Percentiles rank a stretch among this genome's conserved stretches.
These are phyloP conservation scores for Dioscorea zingiberensis DNA, from an alignment of 106 monocot genomes.

Conservation along the genomic window DNA sequence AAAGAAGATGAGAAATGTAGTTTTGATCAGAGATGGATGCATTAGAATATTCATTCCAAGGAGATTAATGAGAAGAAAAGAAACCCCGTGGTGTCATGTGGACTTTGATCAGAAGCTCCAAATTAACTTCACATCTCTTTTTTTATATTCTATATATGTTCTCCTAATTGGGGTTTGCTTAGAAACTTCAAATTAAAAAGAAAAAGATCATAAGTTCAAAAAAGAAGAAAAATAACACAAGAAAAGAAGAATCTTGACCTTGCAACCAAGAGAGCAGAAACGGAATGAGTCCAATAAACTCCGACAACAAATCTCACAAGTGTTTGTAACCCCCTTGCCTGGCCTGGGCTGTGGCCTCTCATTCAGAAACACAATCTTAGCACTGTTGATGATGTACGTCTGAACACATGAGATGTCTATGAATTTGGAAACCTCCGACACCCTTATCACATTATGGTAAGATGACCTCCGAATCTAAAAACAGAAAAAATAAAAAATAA, in stretches of 20 bases:
- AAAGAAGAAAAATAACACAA: too few relatives aligned
- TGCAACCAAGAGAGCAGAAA: slow-evolving; percentile 98
- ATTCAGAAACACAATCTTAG: slow-evolving; percentile 94
- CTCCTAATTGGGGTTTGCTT: too few relatives aligned
- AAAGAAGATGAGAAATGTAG: too few relatives aligned
- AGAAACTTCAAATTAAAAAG: too few relatives aligned
- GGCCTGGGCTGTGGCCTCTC: slow-evolving; percentile 91
- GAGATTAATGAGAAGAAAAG: too few relatives aligned
- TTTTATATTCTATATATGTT: too few relatives aligned
- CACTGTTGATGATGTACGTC: slow-evolving; percentile 97
- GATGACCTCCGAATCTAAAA: slow-evolving; percentile 83
- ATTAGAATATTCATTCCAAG: too few relatives aligned
- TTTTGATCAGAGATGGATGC: too few relatives aligned
- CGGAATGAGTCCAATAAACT: slow-evolving; percentile 83
- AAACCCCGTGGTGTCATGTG: too few relatives aligned
- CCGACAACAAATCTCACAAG: slow-evolving; percentile 86
- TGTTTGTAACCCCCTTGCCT: slow-evolving; percentile 91
- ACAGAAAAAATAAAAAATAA: neutral
- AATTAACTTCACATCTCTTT: too few relatives aligned
- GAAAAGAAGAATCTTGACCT: slow-evolving; percentile 32
- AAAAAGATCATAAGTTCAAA: too few relatives aligned
- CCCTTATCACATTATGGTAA: slow-evolving; percentile 94
- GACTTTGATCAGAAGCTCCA: too few relatives aligned
- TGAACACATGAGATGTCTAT: slow-evolving; percentile 88
- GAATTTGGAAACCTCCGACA: slow-evolving; percentile 90